Evolutionary conservation across 179 eudicot genomes (phyloP), one percentile per base, ranked within the genome.

Genomic region (Spergularia azorica): DNA sequence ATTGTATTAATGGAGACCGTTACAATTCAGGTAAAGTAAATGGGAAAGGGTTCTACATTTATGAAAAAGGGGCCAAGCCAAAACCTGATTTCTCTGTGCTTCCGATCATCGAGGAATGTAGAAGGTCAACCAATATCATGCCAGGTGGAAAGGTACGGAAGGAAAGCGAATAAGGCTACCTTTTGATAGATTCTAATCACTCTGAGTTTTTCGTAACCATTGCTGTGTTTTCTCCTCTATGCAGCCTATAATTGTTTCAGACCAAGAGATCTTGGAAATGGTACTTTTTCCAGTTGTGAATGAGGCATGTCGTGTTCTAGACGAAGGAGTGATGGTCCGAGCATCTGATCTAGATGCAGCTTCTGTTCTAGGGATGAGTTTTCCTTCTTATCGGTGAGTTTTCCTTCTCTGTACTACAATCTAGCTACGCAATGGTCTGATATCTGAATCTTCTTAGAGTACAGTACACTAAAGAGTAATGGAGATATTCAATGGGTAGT

Each of bases 311-410:
- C 97, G 97, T 79, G 93, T 95, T 67, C 48, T 95, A 69, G 97
- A 95, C 54, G 99, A 95, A 75, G 94, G 89, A 79, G 80, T 95
- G 54, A 92, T 95, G 48, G 89, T 93, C 79, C 90, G 97, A 81
- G 99, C 99, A 72, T 93, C 99, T 51, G 99, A 95, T 84, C 92
- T 95, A 63, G 99, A 95, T 73, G 83, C 85, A 72, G 91, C 99
- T 67, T 93, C 97, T 71, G 87, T 95, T 83, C 90, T 93, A 79
- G 99, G 99, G 72, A 95, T 95, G 99, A 88, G 97, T 82, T 95
- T 95, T 84, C 99, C 99, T 65, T 83, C 93, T 70, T 95, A 90
- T 77, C 89, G 97, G 99, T 95, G 12, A 86, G 93, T 88, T 66
- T 70, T 74, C 70, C 41, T 48, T 66, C 59, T 67, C 70, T 50